A percentile compares a stretch with the other conserved stretches of the same genome.
Evolutionary conservation across 2,329 filamentous ascomycete species (phyloP).

Genomic region (Aphanocladium album): DNA sequence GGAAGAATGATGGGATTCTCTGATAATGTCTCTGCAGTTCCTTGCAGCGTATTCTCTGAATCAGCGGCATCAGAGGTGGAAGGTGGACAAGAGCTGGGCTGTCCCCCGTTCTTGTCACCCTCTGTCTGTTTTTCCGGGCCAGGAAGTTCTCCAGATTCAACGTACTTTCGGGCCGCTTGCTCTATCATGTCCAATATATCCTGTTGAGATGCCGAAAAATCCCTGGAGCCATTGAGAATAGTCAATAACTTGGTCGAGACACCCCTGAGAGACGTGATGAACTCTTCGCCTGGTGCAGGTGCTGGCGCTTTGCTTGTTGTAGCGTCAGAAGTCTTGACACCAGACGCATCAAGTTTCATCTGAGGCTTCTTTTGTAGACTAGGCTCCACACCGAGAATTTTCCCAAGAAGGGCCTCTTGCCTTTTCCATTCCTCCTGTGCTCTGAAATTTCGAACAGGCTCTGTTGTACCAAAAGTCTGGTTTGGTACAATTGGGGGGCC

Average conservation of each 20-base stretch:
- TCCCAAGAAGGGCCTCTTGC: slow-evolving; percentile 49
- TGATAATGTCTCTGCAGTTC: no score
- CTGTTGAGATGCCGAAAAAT: slow-evolving; percentile 33
- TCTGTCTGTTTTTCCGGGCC: slow-evolving; percentile 11
- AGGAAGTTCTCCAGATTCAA: slow-evolving; percentile 32
- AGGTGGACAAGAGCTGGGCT: neutral
- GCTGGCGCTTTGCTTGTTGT: neutral
- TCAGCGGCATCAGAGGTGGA: neutral
- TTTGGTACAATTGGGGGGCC: slow-evolving; percentile 31
- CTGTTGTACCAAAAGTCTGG: slow-evolving; percentile 32
- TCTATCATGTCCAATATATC: slow-evolving; percentile 47
- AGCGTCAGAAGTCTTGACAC: slow-evolving; percentile 17
- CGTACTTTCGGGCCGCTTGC: slow-evolving; percentile 46
- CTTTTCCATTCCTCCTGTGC: slow-evolving; percentile 49
- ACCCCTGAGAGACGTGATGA: slow-evolving; percentile 31
- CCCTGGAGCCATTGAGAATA: slow-evolving; percentile 32
- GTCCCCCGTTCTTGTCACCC: neutral
- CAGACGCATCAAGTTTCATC: slow-evolving; percentile 17
- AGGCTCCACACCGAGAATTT: slow-evolving; percentile 48
- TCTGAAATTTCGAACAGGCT: slow-evolving; percentile 40
- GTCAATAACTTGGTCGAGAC: slow-evolving; percentile 40
- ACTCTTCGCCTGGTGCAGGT: slow-evolving; percentile 25
- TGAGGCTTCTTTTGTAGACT: slow-evolving; percentile 31
- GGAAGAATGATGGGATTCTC: neutral
- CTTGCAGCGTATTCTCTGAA: neutral